Evolutionary conservation across 2,329 filamentous ascomycete species (phyloP).

Genomic region (Trematosphaeria pertusa): DNA sequence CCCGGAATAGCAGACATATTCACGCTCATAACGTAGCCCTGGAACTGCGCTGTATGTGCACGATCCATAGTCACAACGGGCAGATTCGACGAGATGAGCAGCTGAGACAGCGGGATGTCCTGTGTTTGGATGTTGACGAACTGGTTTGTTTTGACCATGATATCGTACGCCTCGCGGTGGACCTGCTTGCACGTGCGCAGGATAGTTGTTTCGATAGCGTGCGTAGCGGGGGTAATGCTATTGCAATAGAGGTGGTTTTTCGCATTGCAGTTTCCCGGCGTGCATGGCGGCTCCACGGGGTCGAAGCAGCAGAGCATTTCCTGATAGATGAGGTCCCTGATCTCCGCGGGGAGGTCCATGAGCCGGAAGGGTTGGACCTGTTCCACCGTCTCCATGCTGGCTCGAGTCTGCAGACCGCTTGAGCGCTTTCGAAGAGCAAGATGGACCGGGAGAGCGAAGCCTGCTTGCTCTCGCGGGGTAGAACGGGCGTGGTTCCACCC

Average conservation of each 20-base stretch:
- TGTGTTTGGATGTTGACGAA: constrained; percentile 14
- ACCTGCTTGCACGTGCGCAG: constrained; percentile 19
- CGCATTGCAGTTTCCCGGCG: background rate
- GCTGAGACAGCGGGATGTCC: background rate
- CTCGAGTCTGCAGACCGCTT: no score
- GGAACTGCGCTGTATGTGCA: constrained; percentile 7
- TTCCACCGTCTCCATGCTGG: no score
- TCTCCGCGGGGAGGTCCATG: constrained; percentile 18
- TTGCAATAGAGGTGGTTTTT: background rate
- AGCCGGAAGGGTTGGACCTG: constrained; percentile 8
- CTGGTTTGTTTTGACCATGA: constrained; percentile 24
- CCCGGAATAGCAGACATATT: background rate
- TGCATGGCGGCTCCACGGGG: background rate
- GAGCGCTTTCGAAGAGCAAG: no score
- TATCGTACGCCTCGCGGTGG: constrained; percentile 25
- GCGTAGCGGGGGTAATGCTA: background rate
- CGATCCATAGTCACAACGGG: constrained; percentile 18
- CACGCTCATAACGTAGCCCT: constrained; percentile 10
- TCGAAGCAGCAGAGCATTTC: constrained; percentile 13
- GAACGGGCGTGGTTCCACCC: no score
- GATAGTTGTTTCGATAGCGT: constrained; percentile 15
- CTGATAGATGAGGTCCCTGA: constrained; percentile 18
- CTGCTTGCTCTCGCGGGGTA: no score
- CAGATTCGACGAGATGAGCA: background rate
- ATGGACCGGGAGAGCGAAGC: no score